These are phyloP conservation scores for Ceratobasidium sp. DNA, from an alignment of 1,284 basidiomycete genomes.

Conservation along the genomic window DNA sequence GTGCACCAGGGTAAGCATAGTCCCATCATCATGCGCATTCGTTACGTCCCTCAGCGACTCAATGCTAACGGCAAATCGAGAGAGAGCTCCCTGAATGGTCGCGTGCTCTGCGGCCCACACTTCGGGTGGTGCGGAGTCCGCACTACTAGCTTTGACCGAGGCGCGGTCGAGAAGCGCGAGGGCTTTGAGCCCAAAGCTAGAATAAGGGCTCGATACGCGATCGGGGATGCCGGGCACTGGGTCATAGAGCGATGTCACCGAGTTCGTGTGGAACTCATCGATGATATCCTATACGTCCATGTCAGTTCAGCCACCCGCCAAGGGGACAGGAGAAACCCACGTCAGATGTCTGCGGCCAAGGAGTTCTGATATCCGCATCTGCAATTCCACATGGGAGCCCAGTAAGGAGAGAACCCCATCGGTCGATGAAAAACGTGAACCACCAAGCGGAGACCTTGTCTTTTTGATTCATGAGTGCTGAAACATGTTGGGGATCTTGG, in stretches of 20 bases:
- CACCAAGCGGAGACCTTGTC: slow-evolving; percentile 32
- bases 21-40: slow-evolving; percentile 22
- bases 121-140: slow-evolving; percentile 28
- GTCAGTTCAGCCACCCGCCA: background rate
- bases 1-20: slow-evolving; percentile 22
- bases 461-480: slow-evolving; percentile 22
- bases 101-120: slow-evolving; percentile 29
- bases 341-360: slow-evolving; percentile 35
- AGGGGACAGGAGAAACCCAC: slow-evolving; percentile 4
- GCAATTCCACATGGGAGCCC: slow-evolving; percentile 35
- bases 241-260: slow-evolving; percentile 28
- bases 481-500: slow-evolving; percentile 18
- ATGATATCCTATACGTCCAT: slow-evolving; percentile 22
- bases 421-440: slow-evolving; percentile 38
- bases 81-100: slow-evolving; percentile 17
- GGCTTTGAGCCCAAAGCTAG: slow-evolving; percentile 23
- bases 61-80: slow-evolving; percentile 3
- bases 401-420: slow-evolving; percentile 36
- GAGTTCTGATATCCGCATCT: slow-evolving; percentile 30
- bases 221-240: slow-evolving; percentile 22
- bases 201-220: slow-evolving; percentile 21
- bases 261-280: slow-evolving; percentile 23
- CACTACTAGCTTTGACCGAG: slow-evolving; percentile 37
- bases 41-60: background rate
- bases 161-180: slow-evolving; percentile 31